These are phyloP conservation scores for Chlamydomonas sp. DNA, from an alignment of 139 green algal genomes.

Conservation along the genomic window DNA sequence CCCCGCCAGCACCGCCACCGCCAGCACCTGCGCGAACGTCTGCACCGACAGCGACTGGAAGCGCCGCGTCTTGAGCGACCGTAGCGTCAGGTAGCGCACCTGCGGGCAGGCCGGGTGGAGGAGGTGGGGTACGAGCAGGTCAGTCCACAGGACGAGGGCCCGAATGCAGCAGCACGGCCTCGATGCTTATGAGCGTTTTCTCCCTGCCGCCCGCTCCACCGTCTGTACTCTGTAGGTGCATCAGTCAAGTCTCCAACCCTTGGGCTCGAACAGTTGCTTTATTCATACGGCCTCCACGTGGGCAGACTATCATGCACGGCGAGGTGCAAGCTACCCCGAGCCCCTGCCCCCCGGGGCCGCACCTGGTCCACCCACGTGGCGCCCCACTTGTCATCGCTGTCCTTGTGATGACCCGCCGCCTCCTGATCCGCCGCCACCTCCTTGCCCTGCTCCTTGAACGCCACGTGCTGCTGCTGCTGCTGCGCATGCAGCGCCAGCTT, in stretches of 20 bases:
- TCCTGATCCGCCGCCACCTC: neutral
- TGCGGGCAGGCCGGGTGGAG: slow-evolving; percentile 23
- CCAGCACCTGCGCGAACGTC: slow-evolving; percentile 29
- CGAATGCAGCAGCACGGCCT: neutral
- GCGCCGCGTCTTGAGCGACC: slow-evolving; percentile 67
- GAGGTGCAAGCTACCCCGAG: neutral
- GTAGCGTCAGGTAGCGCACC: slow-evolving; percentile 59
- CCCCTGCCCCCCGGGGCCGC: neutral
- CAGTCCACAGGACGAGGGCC: neutral
- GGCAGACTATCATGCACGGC: neutral
- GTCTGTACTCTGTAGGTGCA: no score
- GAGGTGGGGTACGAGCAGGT: neutral
- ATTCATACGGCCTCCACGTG: neutral
- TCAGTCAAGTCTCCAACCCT: no score
- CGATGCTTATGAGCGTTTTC: no score
- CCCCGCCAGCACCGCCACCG: slow-evolving; percentile 35
- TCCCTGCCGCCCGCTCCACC: no score
- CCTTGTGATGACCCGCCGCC: neutral
- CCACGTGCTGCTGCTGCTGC: neutral
- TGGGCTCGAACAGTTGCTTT: no score
- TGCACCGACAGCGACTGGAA: slow-evolving; percentile 67
- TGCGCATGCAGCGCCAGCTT: no score
- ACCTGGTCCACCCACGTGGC: slow-evolving; percentile 40
- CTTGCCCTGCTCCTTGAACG: neutral
- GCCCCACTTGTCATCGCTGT: slow-evolving; percentile 33